Base-by-base conservation (phyloP, 768 basidiomycete species). In the Coprinellus aureogranulatus region DNA sequence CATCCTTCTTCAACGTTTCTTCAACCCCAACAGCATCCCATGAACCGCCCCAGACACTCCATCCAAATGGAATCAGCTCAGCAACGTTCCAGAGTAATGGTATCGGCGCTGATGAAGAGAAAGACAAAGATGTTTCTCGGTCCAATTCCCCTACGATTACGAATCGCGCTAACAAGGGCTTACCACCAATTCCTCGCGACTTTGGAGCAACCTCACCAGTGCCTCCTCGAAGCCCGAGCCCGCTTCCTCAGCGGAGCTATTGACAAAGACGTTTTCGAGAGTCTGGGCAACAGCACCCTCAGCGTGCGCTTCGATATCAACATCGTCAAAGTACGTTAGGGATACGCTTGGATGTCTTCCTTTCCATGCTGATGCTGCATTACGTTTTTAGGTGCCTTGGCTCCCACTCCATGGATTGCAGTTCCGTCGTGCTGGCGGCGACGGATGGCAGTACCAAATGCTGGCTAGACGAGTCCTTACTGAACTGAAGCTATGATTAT, bases 381-480 rank as follows among this genome's bases (percentile, higher is more conserved):
- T 39, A 39, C 18, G 37, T 9, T 9, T 39, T 39, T 65, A 95
- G 94, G 92, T 97, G 2, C 94, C 94, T 45, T 92, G 88, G 87
- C 75, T 98, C 49, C 93, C 94, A 2, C 73, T 98, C 20, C 91
- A 98, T 71, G 95, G 96, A 2, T 89, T 98, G 45, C 96, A 98
- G 67, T 98, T 98, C 76, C 86, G 96, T 48, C 81, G 96, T 59
- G 83, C 87, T 1, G 84, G 90, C 26, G 95, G 95, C 1, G 92
- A 96, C 62, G 91, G 89, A 0, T 98, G 94, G 94, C 94, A 97
- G 72, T 98, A 98, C 72, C 93, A 95, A 69, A 94, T 94, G 91
- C 81, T 98, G 40, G 94, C 92, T 23, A 81, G 91, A 63, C 81
- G 91, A 58, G 92, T 94, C 40, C 73, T 94, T 64, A 94, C 91